Evolutionary conservation across 2,329 filamentous ascomycete genomes (phyloP).

Genomic region (Scedosporium boydii): DNA sequence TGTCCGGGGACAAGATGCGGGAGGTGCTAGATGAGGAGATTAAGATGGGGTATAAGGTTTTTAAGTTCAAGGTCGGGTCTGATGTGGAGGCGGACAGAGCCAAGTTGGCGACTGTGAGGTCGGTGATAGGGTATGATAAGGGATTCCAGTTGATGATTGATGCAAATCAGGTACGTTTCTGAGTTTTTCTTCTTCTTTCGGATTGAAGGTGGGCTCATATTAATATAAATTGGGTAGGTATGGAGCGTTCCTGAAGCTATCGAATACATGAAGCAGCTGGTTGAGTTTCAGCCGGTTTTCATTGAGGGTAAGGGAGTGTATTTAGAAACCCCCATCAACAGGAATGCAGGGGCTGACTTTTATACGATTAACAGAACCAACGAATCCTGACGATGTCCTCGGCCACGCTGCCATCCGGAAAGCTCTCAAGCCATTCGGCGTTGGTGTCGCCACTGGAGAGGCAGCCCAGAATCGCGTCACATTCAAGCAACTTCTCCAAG

Average conservation of each 20-base stretch:
- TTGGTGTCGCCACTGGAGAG: constrained; percentile 62
- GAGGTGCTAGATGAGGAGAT: constrained; percentile 49
- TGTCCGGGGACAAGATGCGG: constrained; percentile 58
- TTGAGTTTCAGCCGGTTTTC: constrained; percentile 55
- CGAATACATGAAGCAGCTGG: constrained; percentile 55
- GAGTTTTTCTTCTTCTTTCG: too few species aligned
- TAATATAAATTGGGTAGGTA: constrained; percentile 25
- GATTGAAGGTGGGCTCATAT: too few species aligned
- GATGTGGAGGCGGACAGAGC: constrained; percentile 47
- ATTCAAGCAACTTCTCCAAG: constrained; percentile 60
- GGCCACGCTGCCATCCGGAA: constrained; percentile 58
- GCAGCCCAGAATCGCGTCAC: constrained; percentile 65
- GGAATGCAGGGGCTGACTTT: not conserved
- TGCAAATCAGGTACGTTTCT: constrained; percentile 49
- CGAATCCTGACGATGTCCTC: constrained; percentile 58
- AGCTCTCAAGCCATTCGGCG: constrained; percentile 47
- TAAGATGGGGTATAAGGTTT: constrained; percentile 51
- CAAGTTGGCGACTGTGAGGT: constrained; percentile 47
- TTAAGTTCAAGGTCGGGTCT: constrained; percentile 60
- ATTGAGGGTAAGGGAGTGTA: constrained; percentile 31
- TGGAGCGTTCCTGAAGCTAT: constrained; percentile 63
- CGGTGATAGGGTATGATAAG: constrained; percentile 55
- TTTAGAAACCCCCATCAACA: not conserved
- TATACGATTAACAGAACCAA: constrained; percentile 44
- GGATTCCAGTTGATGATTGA: constrained; percentile 61